These are phyloP conservation scores for Neonothopanus nambi DNA, from an alignment of 1,284 basidiomycete genomes.

Conservation along the genomic window DNA sequence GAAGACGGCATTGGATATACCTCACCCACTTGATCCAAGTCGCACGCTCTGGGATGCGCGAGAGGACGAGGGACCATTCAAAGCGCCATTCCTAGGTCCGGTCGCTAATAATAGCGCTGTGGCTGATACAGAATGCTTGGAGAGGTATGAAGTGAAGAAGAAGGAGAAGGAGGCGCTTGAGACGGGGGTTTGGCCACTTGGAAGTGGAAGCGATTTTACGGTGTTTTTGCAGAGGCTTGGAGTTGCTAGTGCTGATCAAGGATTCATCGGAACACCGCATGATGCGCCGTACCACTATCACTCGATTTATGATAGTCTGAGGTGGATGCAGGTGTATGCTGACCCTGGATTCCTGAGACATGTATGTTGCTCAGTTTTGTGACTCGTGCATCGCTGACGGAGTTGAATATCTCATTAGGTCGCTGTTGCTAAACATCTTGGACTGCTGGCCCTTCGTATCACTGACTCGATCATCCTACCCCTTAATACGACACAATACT, in stretches of 20 bases:
- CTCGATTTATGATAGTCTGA: slow-evolving; percentile 79
- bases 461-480: slow-evolving; percentile 64
- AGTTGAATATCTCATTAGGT: slow-evolving; percentile 19
- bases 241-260: slow-evolving; percentile 45
- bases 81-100: slow-evolving; percentile 3
- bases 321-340: slow-evolving; percentile 75
- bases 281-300: slow-evolving; percentile 82
- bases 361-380: slow-evolving; percentile 36
- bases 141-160: slow-evolving; percentile 26
- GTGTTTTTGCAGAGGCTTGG: slow-evolving; percentile 57
- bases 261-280: slow-evolving; percentile 41
- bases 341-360: slow-evolving; percentile 80
- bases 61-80: slow-evolving; percentile 55
- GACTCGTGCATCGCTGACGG: not conserved
- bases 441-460: slow-evolving; percentile 62
- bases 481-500: slow-evolving; percentile 78
- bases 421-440: slow-evolving; percentile 54
- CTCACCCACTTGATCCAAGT: slow-evolving; percentile 58
- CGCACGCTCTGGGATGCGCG: slow-evolving; percentile 70
- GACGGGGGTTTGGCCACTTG: slow-evolving; percentile 38
- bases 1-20: slow-evolving; percentile 63
- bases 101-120: slow-evolving; percentile 30
- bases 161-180: slow-evolving; percentile 17
- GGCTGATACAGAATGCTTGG: slow-evolving; percentile 30
- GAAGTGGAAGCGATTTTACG: slow-evolving; percentile 74